Percentiles rank a stretch among this genome's conserved stretches.
Evolutionary conservation across 2,329 filamentous ascomycete genomes (phyloP).

Genomic region (Ascochyta koolunga): DNA sequence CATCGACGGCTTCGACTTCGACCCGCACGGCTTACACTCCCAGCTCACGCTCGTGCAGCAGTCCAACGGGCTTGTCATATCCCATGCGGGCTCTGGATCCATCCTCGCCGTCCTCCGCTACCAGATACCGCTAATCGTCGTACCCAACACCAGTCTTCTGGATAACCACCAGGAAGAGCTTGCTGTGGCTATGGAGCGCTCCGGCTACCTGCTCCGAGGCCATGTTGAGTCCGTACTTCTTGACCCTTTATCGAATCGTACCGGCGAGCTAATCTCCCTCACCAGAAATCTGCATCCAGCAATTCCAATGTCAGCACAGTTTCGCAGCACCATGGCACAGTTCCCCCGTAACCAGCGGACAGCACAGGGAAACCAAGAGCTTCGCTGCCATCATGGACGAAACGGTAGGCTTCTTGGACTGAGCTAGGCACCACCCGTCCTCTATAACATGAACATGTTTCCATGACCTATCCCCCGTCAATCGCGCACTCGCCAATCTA

Average conservation of each 20-base stretch:
- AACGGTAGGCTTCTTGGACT: constrained; percentile 43
- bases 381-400: constrained; percentile 47
- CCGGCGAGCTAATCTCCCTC: background rate
- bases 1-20: constrained; percentile 71
- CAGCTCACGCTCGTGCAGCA: constrained; percentile 64
- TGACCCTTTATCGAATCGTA: background rate
- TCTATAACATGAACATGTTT: no score
- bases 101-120: constrained; percentile 82
- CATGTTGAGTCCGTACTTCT: constrained; percentile 62
- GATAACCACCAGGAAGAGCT: constrained; percentile 93
- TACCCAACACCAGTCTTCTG: constrained; percentile 81
- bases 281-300: constrained; percentile 55
- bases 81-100: constrained; percentile 89
- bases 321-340: constrained; percentile 38
- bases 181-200: constrained; percentile 73
- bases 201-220: constrained; percentile 79
- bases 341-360: constrained; percentile 45
- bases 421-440: constrained; percentile 10
- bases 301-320: constrained; percentile 56
- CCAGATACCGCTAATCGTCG: constrained; percentile 79
- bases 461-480: no score
- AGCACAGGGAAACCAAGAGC: constrained; percentile 44
- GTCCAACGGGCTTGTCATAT: constrained; percentile 76
- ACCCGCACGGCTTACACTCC: constrained; percentile 61
- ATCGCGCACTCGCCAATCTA: no score